A percentile compares a stretch with the other conserved stretches of the same genome.
Conservation (phyloP, 108 stramenopile genomes). For the Nitzschia sp. region DNA sequence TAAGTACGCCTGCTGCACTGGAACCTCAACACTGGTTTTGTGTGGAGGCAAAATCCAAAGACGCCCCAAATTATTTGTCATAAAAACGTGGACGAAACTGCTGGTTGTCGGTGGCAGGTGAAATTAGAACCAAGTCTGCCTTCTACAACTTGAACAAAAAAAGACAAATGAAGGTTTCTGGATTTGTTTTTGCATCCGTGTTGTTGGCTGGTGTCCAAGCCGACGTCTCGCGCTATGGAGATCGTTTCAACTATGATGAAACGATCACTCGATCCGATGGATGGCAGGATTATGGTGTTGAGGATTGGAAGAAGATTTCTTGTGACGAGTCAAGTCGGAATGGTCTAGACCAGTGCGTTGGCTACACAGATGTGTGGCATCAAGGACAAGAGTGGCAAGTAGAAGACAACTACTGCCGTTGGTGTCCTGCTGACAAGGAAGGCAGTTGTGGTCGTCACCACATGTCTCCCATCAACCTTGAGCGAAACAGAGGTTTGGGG, state of each 20-base stretch:
- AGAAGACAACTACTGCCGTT: conserved; percentile 32
- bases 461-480: conserved; percentile 42
- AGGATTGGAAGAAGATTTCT: conserved; percentile 20
- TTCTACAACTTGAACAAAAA: too few species aligned
- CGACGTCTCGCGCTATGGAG: not conserved
- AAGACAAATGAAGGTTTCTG: not conserved
- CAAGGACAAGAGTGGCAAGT: conserved; percentile 23
- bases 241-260: conserved; percentile 10
- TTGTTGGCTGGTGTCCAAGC: not conserved
- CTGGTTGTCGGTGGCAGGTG: too few species aligned
- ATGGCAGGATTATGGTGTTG: conserved; percentile 15
- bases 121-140: too few species aligned
- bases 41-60: too few species aligned
- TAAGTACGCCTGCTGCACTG: too few species aligned
- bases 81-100: too few species aligned
- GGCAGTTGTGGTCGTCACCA: conserved; percentile 5
- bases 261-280: conserved; percentile 10
- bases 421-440: conserved; percentile 31
- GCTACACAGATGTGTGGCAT: conserved; percentile 29
- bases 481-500: conserved; percentile 30
- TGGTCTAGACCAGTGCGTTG: conserved; percentile 26
- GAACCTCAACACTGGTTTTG: too few species aligned
- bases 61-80: too few species aligned
- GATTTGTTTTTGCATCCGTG: not conserved
- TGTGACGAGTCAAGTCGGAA: conserved; percentile 21